phyloP scores from a whole-genome alignment of 2,329 filamentous ascomycete genomes.

The Penicillium sp. region DNA sequence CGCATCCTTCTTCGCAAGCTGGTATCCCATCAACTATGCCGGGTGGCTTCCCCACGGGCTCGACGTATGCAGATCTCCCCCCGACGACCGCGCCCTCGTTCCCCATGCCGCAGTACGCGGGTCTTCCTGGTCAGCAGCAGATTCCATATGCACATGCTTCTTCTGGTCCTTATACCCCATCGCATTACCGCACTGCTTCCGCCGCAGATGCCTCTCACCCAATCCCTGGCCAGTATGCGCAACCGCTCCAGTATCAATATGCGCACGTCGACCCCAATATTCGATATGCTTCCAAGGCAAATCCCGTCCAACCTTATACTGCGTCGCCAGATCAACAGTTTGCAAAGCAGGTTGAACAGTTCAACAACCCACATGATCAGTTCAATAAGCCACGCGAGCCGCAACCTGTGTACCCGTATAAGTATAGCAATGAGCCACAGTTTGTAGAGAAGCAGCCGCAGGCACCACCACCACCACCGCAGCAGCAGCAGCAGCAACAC shows the following conservation, averaged over 20 bases:
- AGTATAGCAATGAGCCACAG: conserved; percentile 33
- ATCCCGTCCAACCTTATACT: conserved; percentile 32
- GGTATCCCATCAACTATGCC: conserved; percentile 35
- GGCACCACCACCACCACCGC: not conserved
- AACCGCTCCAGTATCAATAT: conserved; percentile 46
- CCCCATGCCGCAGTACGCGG: conserved; percentile 43
- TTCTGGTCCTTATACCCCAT: conserved; percentile 27
- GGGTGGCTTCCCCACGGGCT: conserved; percentile 39
- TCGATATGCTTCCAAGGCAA: conserved; percentile 45
- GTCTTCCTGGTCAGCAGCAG: conserved; percentile 29
- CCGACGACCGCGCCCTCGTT: conserved; percentile 30
- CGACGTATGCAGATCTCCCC: conserved; percentile 31
- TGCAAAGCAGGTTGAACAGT: conserved; percentile 23
- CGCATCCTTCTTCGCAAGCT: conserved; percentile 41
- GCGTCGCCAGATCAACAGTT: conserved; percentile 38
- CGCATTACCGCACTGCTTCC: conserved; percentile 43
- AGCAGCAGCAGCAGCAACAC: conserved; percentile 12
- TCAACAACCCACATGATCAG: conserved; percentile 21
- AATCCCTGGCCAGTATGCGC: conserved; percentile 36
- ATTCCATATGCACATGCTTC: conserved; percentile 34
- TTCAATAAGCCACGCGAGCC: conserved; percentile 24
- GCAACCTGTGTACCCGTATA: conserved; percentile 29
- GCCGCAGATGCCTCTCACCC: conserved; percentile 30
- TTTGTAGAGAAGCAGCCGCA: conserved; percentile 18
- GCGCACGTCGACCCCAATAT: conserved; percentile 48